Base-by-base conservation (phyloP, 106 monocot species). In the Allium sativum region DNA sequence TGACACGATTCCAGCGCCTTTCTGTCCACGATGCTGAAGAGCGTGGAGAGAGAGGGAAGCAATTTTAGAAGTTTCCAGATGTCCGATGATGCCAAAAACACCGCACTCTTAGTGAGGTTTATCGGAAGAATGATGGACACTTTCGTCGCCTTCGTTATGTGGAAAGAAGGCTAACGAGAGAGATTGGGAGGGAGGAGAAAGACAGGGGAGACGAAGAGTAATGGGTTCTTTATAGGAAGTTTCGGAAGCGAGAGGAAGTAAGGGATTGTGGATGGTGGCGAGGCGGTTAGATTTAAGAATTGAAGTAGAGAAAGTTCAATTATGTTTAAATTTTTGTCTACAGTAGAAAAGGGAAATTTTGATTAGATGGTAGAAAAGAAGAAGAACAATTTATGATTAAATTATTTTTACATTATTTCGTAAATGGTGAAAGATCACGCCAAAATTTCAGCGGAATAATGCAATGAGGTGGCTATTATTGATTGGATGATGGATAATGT, bases 21-120 rank as follows among this genome's bases (percentile, higher is more conserved):
- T 90, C 61, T 95, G 81, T 18, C 94, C 89, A 60, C 89, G 86
- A 77, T 95, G 94, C 70, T 95, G 90, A 21, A 90, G 78, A 0
- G 90, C 86, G 79, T 90, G 94, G 68, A 90, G 79, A 18, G 76
- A 89, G 12, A 90, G 77, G 60, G 73, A 84, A 67, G 81, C 86
- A 42, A 95, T 78, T 15, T 68, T 68, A 13, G 86, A 18, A 5
- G 90, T 86, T 22, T 90, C 86, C 12, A 81, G 81, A 68, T 95
- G 85, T 18, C 94, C 94, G 58, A 83, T 58, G 56, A 95, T 83
- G 3, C 84, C 94, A 14, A 95, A 73, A 40, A 95, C 86, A 9
- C 94, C 90, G 79, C 87, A 95, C 90, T 95, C 90, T 59, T 95
- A 86, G 1, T 82, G 83, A 9, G 90, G 95, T 10, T 56, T 22